A percentile compares a stretch with the other conserved stretches of the same genome.
Evolutionary conservation across 225 moss, liverwort and hornwort species (phyloP).

Genomic region (Takakia lepidozioides): DNA sequence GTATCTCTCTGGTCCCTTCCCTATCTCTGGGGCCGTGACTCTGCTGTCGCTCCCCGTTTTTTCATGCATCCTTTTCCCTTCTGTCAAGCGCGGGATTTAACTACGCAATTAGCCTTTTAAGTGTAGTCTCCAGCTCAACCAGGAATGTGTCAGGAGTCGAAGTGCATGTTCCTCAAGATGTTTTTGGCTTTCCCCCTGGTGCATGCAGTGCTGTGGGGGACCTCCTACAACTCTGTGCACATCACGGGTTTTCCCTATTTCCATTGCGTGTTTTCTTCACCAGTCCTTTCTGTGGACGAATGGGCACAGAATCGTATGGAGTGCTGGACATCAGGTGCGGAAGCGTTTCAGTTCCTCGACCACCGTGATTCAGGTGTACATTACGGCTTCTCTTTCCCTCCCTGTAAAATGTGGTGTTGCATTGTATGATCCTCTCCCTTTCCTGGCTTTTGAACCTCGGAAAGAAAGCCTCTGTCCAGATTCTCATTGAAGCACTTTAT

Average conservation of each 20-base stretch:
- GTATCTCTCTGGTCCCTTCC: conserved; percentile 10
- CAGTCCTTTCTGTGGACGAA: not conserved
- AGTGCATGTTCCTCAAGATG: not conserved
- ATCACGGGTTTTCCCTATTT: not conserved
- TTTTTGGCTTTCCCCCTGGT: not conserved
- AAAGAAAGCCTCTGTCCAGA: too few species aligned
- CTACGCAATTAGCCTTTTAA: too few species aligned
- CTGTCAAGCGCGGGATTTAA: conserved; percentile 1
- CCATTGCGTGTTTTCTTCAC: not conserved
- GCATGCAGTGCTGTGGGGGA: not conserved
- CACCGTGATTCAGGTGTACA: conserved; percentile 64
- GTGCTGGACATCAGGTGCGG: conserved; percentile 80
- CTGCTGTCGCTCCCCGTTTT: not conserved
- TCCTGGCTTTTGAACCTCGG: too few species aligned
- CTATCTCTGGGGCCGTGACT: not conserved
- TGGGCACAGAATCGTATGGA: conserved; percentile 71
- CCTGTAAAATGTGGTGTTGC: too few species aligned
- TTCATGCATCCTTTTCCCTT: not conserved
- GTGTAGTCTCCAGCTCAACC: too few species aligned
- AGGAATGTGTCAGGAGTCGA: too few species aligned
- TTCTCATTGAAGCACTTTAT: too few species aligned
- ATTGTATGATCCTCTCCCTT: too few species aligned
- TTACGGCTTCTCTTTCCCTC: not conserved
- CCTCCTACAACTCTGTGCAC: not conserved
- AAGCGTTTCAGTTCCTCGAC: conserved; percentile 74